phyloP scores from a whole-genome alignment of 108 stramenopile genomes.

The Skeletonema costatum region DNA sequence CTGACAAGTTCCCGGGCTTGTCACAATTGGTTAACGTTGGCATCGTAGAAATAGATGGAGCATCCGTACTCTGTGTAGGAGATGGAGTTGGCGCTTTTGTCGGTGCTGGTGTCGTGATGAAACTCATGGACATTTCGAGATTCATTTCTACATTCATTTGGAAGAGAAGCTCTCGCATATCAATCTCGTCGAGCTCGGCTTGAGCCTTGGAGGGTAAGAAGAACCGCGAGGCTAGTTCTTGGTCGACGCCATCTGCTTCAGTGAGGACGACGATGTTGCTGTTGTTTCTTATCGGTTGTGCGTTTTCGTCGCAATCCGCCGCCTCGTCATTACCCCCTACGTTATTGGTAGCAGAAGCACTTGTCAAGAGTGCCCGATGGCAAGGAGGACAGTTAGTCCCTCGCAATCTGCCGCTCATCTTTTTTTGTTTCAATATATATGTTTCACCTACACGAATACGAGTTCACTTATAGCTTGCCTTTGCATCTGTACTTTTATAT shows the following conservation, averaged over 20 bases:
- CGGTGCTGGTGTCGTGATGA: conserved; percentile 4
- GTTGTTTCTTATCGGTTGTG: background rate
- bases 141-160: conserved; percentile 21
- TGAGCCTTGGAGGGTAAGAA: conserved; percentile 18
- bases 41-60: conserved; percentile 2
- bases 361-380: background rate
- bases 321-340: background rate
- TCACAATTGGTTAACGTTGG: conserved; percentile 33
- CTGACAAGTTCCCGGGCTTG: conserved; percentile 37
- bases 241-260: conserved; percentile 12
- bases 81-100: conserved; percentile 1
- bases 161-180: conserved; percentile 16
- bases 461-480: too few species aligned
- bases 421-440: background rate
- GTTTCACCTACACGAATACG: background rate
- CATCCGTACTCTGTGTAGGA: background rate
- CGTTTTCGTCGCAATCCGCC: conserved; percentile 27
- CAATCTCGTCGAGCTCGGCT: conserved; percentile 16
- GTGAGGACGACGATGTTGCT: conserved; percentile 8
- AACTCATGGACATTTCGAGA: conserved; percentile 6
- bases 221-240: conserved; percentile 17
- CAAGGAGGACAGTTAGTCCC: conserved; percentile 11
- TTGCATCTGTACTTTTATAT: too few species aligned
- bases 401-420: conserved; percentile 3
- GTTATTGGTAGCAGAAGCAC: background rate